phyloP scores from a whole-genome alignment of 495 filamentous ascomycete genomes.

The Aspergillus heteromorphus region DNA sequence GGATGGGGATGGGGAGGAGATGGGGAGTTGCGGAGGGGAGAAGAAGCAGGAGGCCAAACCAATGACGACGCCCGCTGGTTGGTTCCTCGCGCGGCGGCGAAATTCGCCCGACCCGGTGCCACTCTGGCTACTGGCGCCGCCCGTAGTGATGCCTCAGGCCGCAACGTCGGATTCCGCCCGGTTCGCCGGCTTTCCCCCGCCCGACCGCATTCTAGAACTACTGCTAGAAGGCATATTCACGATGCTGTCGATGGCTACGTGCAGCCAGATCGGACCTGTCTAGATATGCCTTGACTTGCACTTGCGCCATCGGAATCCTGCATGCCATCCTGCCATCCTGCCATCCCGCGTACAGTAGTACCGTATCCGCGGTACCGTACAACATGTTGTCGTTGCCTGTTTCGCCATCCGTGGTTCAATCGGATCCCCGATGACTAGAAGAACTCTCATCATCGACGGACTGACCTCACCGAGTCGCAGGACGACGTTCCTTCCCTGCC shows the following conservation, averaged over 20 bases:
- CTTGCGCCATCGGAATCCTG: too few species aligned
- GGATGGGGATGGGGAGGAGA: constrained; percentile 4
- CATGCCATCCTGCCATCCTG: background rate
- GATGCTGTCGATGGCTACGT: background rate
- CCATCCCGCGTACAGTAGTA: background rate
- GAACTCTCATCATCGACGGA: background rate
- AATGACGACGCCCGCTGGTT: constrained; percentile 20
- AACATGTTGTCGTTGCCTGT: background rate
- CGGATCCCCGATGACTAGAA: background rate
- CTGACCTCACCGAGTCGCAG: background rate
- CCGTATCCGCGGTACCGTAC: background rate
- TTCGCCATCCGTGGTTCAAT: constrained; percentile 11
- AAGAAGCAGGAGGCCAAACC: constrained; percentile 9
- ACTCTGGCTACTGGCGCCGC: constrained; percentile 14
- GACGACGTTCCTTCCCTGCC: background rate
- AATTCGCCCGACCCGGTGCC: constrained; percentile 24
- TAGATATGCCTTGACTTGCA: background rate
- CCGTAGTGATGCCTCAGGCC: constrained; percentile 17
- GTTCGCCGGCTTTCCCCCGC: background rate
- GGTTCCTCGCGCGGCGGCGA: constrained; percentile 31
- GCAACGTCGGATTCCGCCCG: background rate
- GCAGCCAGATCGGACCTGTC: background rate
- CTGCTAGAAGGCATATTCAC: background rate
- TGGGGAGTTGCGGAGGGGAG: too few species aligned
- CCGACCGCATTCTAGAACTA: background rate